These are phyloP conservation scores for Schizopora paradoxa DNA, from an alignment of 1,284 basidiomycete species.

Conservation along the genomic window DNA sequence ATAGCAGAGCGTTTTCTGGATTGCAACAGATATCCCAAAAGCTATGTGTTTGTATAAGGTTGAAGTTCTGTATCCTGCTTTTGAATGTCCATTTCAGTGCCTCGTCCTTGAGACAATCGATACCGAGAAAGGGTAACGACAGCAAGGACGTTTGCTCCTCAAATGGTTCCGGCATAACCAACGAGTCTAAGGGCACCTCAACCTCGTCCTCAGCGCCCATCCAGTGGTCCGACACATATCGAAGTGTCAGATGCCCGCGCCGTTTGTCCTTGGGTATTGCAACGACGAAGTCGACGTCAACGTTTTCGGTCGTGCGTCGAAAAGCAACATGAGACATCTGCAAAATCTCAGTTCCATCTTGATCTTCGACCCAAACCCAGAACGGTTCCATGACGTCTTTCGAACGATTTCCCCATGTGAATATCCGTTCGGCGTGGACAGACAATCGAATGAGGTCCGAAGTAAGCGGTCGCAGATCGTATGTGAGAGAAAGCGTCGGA, in stretches of 20 bases:
- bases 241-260: constrained; percentile 62
- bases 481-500: constrained; percentile 68
- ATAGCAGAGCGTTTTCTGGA: constrained; percentile 76
- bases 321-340: constrained; percentile 75
- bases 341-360: constrained; percentile 75
- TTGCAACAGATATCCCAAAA: constrained; percentile 82
- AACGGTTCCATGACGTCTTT: constrained; percentile 85
- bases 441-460: constrained; percentile 80
- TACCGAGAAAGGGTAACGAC: constrained; percentile 76
- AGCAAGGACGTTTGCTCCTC: constrained; percentile 65
- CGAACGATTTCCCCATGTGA: constrained; percentile 80
- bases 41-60: constrained; percentile 85
- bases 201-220: constrained; percentile 83
- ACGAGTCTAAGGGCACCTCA: constrained; percentile 55
- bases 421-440: constrained; percentile 61
- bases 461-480: constrained; percentile 76
- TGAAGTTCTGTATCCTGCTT: constrained; percentile 55
- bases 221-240: constrained; percentile 91
- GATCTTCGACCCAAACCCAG: constrained; percentile 95
- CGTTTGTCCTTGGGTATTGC: constrained; percentile 56
- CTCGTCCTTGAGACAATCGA: constrained; percentile 47
- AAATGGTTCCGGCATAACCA: constrained; percentile 74
- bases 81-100: constrained; percentile 43
- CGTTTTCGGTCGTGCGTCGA: constrained; percentile 51
- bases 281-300: constrained; percentile 79